phyloP scores from a whole-genome alignment of 495 filamentous ascomycete species.

The Tuber magnatum region DNA sequence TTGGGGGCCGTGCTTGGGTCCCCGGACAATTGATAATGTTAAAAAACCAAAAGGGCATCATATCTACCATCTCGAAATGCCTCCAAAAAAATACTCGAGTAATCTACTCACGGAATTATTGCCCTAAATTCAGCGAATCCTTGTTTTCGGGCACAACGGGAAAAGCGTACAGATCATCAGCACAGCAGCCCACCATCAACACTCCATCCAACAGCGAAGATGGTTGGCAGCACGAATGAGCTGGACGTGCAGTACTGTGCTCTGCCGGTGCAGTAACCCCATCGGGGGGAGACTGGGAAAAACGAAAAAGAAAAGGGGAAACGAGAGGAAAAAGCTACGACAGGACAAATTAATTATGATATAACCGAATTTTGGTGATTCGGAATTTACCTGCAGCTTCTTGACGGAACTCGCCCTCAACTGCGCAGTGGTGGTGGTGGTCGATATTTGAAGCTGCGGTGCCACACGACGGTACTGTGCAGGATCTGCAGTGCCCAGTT shows the following conservation, averaged over 20 bases:
- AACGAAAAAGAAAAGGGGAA: not conserved
- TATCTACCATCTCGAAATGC: not conserved
- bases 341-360: not conserved
- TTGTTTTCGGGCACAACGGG: not conserved
- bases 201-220: not conserved
- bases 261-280: not conserved
- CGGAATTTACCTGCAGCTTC: not conserved
- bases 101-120: too few relatives aligned
- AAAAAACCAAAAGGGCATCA: not conserved
- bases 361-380: not conserved
- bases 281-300: not conserved
- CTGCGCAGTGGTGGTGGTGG: not conserved
- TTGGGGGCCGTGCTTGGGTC: not conserved
- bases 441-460: not conserved
- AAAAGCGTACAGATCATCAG: not conserved
- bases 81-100: too few relatives aligned
- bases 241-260: constrained; percentile 1
- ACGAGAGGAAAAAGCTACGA: constrained; percentile 1
- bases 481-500: not conserved
- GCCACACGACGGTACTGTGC: not conserved
- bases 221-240: not conserved
- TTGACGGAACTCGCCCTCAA: not conserved
- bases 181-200: not conserved
- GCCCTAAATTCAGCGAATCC: not conserved
- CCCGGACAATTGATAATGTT: not conserved